Conservation (phyloP, 1,284 basidiomycete genomes). For the Heliocybe sulcata region DNA sequence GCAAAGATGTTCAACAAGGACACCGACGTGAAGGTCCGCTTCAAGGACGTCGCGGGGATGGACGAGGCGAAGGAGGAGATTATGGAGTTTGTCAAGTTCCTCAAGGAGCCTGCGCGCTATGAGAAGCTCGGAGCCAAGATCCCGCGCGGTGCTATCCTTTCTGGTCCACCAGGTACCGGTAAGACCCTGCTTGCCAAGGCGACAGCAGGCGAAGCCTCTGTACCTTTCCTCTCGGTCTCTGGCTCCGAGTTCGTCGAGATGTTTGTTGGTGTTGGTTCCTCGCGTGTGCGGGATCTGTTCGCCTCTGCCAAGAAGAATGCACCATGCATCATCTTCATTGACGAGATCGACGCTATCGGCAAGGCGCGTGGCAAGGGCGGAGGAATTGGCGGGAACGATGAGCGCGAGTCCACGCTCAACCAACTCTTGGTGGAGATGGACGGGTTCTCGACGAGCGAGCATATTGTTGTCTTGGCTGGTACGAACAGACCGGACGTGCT, state of each 20-base stretch:
- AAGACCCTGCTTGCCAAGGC: slow-evolving; percentile 98
- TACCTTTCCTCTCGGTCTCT: slow-evolving; percentile 97
- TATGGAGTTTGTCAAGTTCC: slow-evolving; percentile 99
- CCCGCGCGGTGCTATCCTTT: slow-evolving; percentile 95
- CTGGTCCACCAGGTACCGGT: slow-evolving; percentile 97
- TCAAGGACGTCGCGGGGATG: slow-evolving; percentile 97
- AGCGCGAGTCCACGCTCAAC: slow-evolving; percentile 96
- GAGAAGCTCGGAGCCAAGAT: slow-evolving; percentile 98
- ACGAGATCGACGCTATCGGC: slow-evolving; percentile 98
- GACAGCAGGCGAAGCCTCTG: slow-evolving; percentile 94
- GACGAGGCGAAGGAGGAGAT: slow-evolving; percentile 99
- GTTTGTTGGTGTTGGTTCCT: slow-evolving; percentile 99
- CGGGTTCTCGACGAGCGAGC: slow-evolving; percentile 93
- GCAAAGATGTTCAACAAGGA: slow-evolving; percentile 98
- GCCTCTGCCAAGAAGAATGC: slow-evolving; percentile 97
- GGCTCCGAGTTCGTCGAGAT: slow-evolving; percentile 99
- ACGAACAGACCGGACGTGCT: slow-evolving; percentile 97
- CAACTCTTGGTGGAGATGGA: slow-evolving; percentile 99
- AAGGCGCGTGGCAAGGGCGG: slow-evolving; percentile 91
- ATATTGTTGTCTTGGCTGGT: slow-evolving; percentile 94
- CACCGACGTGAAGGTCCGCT: slow-evolving; percentile 89
- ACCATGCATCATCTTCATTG: slow-evolving; percentile 97
- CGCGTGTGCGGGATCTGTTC: slow-evolving; percentile 95
- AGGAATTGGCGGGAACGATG: slow-evolving; percentile 92
- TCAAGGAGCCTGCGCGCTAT: slow-evolving; percentile 94